Percentiles rank a stretch among this genome's conserved stretches.
Evolutionary conservation across 2,329 filamentous ascomycete species (phyloP).

Genomic region (Apiospora kogelbergensis): DNA sequence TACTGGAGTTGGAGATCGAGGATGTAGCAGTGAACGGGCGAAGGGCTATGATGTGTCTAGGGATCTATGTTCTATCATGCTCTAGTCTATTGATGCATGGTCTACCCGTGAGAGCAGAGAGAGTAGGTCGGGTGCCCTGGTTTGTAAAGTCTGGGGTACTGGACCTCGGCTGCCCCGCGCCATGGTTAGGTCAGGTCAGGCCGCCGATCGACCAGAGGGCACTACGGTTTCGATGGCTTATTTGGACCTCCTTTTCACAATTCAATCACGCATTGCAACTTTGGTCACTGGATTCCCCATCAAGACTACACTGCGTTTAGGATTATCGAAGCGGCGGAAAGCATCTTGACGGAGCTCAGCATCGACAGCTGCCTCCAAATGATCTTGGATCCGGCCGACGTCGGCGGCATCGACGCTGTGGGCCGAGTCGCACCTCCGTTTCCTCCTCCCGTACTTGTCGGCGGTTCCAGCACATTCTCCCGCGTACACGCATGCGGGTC

Average conservation of each 20-base stretch:
- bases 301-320: not conserved
- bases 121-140: not conserved
- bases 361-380: not conserved
- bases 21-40: no score
- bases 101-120: not conserved
- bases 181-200: not conserved
- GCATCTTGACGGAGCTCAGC: not conserved
- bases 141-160: not conserved
- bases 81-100: not conserved
- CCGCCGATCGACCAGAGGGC: not conserved
- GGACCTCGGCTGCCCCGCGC: conserved; percentile 3
- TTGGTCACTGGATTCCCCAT: no score
- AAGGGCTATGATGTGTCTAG: no score
- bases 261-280: no score
- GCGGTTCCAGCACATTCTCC: not conserved
- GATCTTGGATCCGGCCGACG: not conserved
- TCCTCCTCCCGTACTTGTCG: not conserved
- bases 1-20: no score
- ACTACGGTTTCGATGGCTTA: not conserved
- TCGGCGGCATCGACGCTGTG: not conserved
- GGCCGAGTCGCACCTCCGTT: not conserved
- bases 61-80: not conserved
- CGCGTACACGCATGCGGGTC: not conserved
- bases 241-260: not conserved
- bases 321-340: not conserved